Conservation (phyloP, 2,329 filamentous ascomycete species). For the Diplodia intermedia region DNA sequence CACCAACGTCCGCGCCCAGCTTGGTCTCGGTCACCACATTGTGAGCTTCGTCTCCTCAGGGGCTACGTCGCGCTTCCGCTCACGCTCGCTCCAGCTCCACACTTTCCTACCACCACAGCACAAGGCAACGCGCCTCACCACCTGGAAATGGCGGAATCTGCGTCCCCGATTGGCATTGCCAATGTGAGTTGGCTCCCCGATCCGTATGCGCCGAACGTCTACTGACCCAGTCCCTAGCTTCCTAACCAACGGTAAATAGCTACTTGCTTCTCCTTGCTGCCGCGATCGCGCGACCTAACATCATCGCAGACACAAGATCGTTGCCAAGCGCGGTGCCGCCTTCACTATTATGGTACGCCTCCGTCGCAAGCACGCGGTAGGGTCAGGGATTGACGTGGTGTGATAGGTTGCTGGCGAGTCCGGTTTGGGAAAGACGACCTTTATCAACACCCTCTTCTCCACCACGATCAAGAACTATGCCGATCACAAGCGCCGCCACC, state of each 20-base stretch:
- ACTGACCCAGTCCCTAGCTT: constrained; percentile 59
- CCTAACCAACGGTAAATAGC: constrained; percentile 69
- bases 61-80: constrained; percentile 23
- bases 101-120: constrained; percentile 16
- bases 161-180: constrained; percentile 75
- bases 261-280: constrained; percentile 26
- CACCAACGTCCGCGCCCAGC: constrained; percentile 1
- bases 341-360: constrained; percentile 95
- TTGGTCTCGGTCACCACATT: constrained; percentile 11
- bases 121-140: constrained; percentile 31
- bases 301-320: constrained; percentile 69
- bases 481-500: constrained; percentile 98
- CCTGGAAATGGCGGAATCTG: constrained; percentile 66
- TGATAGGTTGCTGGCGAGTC: constrained; percentile 94
- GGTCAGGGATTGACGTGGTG: constrained; percentile 39
- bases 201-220: constrained; percentile 8
- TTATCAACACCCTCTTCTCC: constrained; percentile 99
- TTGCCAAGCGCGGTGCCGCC: constrained; percentile 86
- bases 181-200: constrained; percentile 62
- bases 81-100: constrained; percentile 26
- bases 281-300: constrained; percentile 42
- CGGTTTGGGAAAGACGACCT: constrained; percentile 97
- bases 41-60: constrained; percentile 29
- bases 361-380: neutral
- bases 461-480: constrained; percentile 99